Evolutionary conservation across 495 filamentous ascomycete species (phyloP).

Genomic region (Penicillium coprophilum): DNA sequence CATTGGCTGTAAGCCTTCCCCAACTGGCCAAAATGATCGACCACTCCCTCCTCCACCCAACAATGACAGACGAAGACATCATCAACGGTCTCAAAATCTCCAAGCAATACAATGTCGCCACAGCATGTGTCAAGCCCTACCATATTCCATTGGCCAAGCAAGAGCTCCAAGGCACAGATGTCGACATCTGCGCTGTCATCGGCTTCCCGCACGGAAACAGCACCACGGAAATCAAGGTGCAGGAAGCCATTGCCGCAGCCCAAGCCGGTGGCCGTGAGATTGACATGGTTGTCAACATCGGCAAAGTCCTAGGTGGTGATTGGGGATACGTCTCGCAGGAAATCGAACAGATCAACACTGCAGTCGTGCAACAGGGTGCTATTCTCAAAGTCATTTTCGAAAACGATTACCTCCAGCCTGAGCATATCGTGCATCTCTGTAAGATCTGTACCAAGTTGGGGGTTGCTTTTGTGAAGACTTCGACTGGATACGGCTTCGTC

Average conservation of each 20-base stretch:
- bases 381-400: constrained; percentile 61
- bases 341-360: constrained; percentile 49
- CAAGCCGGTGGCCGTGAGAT: constrained; percentile 51
- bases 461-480: constrained; percentile 59
- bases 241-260: constrained; percentile 50
- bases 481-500: constrained; percentile 57
- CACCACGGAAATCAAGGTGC: constrained; percentile 52
- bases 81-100: constrained; percentile 47
- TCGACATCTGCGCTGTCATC: constrained; percentile 55
- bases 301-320: constrained; percentile 53
- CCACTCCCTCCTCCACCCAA: constrained; percentile 61
- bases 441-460: constrained; percentile 47
- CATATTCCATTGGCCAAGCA: constrained; percentile 46
- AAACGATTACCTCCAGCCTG: constrained; percentile 50
- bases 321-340: constrained; percentile 55
- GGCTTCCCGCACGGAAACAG: constrained; percentile 60
- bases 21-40: constrained; percentile 60
- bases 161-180: constrained; percentile 47
- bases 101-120: constrained; percentile 49
- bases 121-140: constrained; percentile 59
- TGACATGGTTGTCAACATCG: constrained; percentile 61
- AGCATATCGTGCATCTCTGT: constrained; percentile 50
- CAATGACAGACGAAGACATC: constrained; percentile 57
- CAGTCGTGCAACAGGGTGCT: constrained; percentile 39
- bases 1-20: constrained; percentile 50